Evolutionary conservation across 768 basidiomycete species (phyloP).

Genomic region (Lactarius evosmus): DNA sequence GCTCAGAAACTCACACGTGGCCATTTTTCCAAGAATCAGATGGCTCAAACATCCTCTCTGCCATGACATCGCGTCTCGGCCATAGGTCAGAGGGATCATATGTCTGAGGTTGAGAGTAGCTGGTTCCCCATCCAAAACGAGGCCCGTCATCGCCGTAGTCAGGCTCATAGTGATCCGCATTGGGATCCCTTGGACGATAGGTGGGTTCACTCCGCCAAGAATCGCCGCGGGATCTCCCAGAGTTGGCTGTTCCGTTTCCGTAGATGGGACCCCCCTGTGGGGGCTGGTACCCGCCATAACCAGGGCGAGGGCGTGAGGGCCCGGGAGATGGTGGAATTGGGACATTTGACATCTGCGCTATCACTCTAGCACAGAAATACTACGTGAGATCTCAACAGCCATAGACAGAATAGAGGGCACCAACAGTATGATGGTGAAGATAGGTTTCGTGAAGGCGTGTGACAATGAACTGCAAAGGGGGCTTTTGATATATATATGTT

Average conservation of each 20-base stretch:
- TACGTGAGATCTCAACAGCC: conserved; percentile 10
- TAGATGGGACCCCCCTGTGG: conserved; percentile 38
- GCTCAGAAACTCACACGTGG: conserved; percentile 15
- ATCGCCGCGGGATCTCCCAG: conserved; percentile 36
- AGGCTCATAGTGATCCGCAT: conserved; percentile 20
- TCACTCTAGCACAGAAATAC: conserved; percentile 19
- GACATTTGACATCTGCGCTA: conserved; percentile 25
- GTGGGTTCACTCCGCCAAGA: conserved; percentile 47
- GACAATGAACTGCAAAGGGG: conserved; percentile 2
- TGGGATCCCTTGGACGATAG: conserved; percentile 36
- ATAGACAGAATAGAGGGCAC: background rate
- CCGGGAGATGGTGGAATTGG: conserved; percentile 51
- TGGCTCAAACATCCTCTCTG: conserved; percentile 66
- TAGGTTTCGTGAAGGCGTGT: conserved; percentile 1
- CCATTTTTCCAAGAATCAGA: conserved; percentile 54
- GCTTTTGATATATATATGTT: background rate
- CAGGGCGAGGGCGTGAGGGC: conserved; percentile 40
- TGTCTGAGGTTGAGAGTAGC: conserved; percentile 28
- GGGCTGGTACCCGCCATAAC: conserved; percentile 54
- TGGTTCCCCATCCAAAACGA: conserved; percentile 14
- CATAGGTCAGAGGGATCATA: conserved; percentile 33
- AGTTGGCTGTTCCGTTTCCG: conserved; percentile 41
- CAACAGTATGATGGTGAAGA: background rate
- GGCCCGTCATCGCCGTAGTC: conserved; percentile 14
- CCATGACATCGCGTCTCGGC: conserved; percentile 37